Conservation (phyloP, 305 asterid species). For the Rubia balearica region DNA sequence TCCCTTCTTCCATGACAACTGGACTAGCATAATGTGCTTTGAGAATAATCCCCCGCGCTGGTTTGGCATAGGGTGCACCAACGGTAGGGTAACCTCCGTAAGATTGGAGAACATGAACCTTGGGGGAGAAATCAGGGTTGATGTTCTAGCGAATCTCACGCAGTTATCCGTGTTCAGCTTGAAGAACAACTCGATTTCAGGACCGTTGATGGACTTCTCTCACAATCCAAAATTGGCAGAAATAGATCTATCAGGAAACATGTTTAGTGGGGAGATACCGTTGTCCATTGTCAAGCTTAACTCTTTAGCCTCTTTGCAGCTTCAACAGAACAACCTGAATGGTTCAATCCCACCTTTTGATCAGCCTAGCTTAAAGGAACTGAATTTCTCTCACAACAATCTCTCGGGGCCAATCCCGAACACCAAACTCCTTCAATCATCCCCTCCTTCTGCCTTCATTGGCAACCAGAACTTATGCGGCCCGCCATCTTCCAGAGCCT, state of each 20-base stretch:
- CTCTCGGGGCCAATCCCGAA: conserved; percentile 49
- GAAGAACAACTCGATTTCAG: conserved; percentile 48
- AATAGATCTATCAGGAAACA: conserved; percentile 45
- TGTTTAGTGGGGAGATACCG: conserved; percentile 40
- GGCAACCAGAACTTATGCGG: conserved; percentile 46
- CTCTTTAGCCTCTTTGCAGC: conserved; percentile 42
- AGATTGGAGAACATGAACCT: conserved; percentile 42
- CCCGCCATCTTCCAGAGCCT: conserved; percentile 29
- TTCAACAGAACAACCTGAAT: conserved; percentile 38
- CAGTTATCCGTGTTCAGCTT: conserved; percentile 44
- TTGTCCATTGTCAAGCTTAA: conserved; percentile 33
- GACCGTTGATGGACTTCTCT: conserved; percentile 41
- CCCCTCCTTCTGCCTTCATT: conserved; percentile 24
- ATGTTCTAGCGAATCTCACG: conserved; percentile 40
- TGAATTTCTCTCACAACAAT: conserved; percentile 50
- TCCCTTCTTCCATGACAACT: conserved; percentile 31
- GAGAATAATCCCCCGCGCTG: conserved; percentile 39
- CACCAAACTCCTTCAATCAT: conserved; percentile 34
- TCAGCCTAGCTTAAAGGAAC: conserved; percentile 36
- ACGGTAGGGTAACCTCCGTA: conserved; percentile 54
- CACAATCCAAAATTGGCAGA: conserved; percentile 33
- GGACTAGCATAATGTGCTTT: conserved; percentile 55
- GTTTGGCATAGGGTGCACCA: conserved; percentile 45
- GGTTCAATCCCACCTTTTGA: conserved; percentile 43
- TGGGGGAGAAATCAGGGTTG: conserved; percentile 29